These are phyloP conservation scores for Hygrophorus pudorinus DNA, from an alignment of 768 basidiomycete genomes.

Conservation along the genomic window DNA sequence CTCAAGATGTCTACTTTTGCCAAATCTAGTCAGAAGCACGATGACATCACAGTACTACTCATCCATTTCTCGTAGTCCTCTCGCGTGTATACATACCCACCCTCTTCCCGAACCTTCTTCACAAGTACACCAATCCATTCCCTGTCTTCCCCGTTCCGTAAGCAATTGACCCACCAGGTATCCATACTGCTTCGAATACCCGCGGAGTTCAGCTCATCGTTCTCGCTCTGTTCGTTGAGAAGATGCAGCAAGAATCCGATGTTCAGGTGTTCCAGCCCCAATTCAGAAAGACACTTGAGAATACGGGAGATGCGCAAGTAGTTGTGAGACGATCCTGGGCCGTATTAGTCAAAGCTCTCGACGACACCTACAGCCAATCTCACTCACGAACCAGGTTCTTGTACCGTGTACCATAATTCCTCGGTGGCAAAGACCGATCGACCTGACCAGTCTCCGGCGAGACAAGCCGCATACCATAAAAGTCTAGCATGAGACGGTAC, in stretches of 20 bases:
- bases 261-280: slow-evolving; percentile 55
- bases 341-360: neutral
- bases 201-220: slow-evolving; percentile 36
- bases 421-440: slow-evolving; percentile 36
- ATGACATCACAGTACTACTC: slow-evolving; percentile 30
- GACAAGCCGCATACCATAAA: slow-evolving; percentile 67
- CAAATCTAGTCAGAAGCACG: slow-evolving; percentile 15
- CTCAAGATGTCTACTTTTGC: no score
- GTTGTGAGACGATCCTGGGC: slow-evolving; percentile 58
- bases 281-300: slow-evolving; percentile 62
- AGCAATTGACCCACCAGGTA: slow-evolving; percentile 68
- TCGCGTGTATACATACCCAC: slow-evolving; percentile 42
- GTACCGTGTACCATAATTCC: slow-evolving; percentile 46
- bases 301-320: slow-evolving; percentile 71
- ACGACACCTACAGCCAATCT: neutral
- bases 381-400: slow-evolving; percentile 57
- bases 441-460: slow-evolving; percentile 50
- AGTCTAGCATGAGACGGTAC: slow-evolving; percentile 68
- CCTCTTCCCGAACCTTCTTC: slow-evolving; percentile 34
- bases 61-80: slow-evolving; percentile 50
- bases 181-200: slow-evolving; percentile 57
- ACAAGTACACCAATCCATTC: slow-evolving; percentile 44
- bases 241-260: slow-evolving; percentile 62
- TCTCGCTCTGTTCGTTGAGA: slow-evolving; percentile 59
- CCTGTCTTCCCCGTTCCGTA: slow-evolving; percentile 52